A percentile compares a stretch with the other conserved stretches of the same genome.
Evolutionary conservation across 257 asterid species (phyloP).

Genomic region (Plantago major): DNA sequence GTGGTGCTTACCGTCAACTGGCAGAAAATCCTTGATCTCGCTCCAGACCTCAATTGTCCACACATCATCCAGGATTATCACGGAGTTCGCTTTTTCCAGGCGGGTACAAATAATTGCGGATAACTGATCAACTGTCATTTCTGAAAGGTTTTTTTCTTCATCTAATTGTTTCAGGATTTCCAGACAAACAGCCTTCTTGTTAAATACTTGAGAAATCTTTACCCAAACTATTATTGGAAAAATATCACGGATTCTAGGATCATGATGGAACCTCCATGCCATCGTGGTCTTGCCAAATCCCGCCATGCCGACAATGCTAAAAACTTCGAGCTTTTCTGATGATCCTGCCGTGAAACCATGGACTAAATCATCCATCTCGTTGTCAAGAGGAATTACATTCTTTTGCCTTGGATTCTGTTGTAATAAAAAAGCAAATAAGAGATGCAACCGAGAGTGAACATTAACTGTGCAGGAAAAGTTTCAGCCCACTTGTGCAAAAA

Average conservation of each 20-base stretch:
- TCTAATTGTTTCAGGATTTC: background rate
- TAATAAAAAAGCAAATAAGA: background rate
- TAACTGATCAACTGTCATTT: background rate
- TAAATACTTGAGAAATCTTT: background rate
- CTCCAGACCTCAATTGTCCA: background rate
- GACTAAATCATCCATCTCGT: background rate
- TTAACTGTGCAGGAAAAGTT: too few relatives aligned
- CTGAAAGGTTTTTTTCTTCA: background rate
- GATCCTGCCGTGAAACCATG: background rate
- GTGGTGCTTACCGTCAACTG: background rate
- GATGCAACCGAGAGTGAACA: too few relatives aligned
- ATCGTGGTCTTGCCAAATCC: slow-evolving; percentile 20
- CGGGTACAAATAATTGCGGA: background rate
- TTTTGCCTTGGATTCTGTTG: background rate
- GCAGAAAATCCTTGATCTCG: background rate
- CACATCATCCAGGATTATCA: slow-evolving; percentile 5
- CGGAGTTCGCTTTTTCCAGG: background rate
- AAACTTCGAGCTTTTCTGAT: background rate
- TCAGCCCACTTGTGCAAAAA: too few relatives aligned
- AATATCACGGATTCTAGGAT: background rate
- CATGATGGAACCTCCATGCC: background rate
- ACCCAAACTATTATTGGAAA: slow-evolving; percentile 1
- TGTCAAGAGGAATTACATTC: background rate
- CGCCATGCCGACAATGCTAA: background rate
- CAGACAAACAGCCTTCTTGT: background rate